Evolutionary conservation across 2,329 filamentous ascomycete species (phyloP).

Genomic region (Aspergillus bombycis): DNA sequence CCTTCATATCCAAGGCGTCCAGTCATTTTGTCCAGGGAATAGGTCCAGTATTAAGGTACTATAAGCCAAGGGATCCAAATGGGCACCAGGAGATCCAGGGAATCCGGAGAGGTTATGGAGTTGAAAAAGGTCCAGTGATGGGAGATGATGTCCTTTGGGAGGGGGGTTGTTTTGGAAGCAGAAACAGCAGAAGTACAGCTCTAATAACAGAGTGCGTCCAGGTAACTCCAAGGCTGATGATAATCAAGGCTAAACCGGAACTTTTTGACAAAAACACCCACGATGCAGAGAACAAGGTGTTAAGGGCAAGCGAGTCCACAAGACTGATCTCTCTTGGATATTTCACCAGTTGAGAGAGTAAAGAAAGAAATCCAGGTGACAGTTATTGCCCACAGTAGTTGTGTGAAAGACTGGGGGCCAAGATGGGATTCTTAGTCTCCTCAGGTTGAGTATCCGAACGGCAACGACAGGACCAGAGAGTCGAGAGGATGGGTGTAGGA

Average conservation of each 20-base stretch:
- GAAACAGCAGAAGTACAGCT: constrained; percentile 29
- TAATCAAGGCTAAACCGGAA: constrained; percentile 23
- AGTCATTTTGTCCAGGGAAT: constrained; percentile 42
- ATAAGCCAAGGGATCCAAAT: constrained; percentile 31
- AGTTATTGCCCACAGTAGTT: constrained; percentile 21
- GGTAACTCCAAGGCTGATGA: constrained; percentile 26
- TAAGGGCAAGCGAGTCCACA: constrained; percentile 14
- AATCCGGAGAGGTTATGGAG: constrained; percentile 16
- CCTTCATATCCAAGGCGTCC: constrained; percentile 39
- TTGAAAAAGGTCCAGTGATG: constrained; percentile 23
- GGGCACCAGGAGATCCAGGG: constrained; percentile 28
- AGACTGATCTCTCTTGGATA: constrained; percentile 15
- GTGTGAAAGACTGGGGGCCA: constrained; percentile 15
- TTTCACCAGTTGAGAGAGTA: constrained; percentile 17
- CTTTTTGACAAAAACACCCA: constrained; percentile 19
- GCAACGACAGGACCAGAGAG: constrained; percentile 17
- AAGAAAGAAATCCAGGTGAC: constrained; percentile 23
- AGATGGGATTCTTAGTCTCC: constrained; percentile 11
- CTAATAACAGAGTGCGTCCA: constrained; percentile 28
- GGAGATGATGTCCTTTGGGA: constrained; percentile 18
- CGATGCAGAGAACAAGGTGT: constrained; percentile 22
- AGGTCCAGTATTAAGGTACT: constrained; percentile 28
- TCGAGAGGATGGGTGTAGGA: constrained; percentile 2
- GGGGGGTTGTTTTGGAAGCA: constrained; percentile 22
- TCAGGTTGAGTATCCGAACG: constrained; percentile 17